Evolutionary conservation across 441 rosid genomes (phyloP).

Genomic region (Hura crepitans): DNA sequence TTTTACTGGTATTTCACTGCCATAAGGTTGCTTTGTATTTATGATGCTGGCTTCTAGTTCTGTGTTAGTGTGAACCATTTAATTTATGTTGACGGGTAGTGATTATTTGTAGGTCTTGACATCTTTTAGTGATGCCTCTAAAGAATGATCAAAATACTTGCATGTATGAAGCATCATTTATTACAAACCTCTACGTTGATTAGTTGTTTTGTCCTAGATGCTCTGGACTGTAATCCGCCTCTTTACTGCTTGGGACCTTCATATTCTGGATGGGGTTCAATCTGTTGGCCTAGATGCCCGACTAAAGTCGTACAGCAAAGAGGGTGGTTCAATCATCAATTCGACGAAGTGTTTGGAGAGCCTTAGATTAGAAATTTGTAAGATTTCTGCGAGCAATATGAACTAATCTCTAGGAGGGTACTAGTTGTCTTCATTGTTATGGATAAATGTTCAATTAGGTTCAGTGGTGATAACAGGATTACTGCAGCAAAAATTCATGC

Average conservation of each 20-base stretch:
- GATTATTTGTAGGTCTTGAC: neutral
- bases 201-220: neutral
- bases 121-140: neutral
- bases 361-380: neutral
- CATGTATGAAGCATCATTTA: neutral
- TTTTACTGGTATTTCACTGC: slow-evolving; percentile 1
- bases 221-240: neutral
- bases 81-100: slow-evolving; percentile 3
- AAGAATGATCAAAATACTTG: neutral
- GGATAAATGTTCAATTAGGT: neutral
- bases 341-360: neutral
- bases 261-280: neutral
- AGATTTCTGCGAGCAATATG: neutral
- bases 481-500: no score
- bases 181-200: neutral
- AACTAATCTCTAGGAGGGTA: neutral
- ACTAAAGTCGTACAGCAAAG: neutral
- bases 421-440: neutral
- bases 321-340: neutral
- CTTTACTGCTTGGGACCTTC: neutral
- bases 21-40: neutral
- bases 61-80: neutral
- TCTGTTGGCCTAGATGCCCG: neutral
- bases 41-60: neutral
- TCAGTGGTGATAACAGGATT: neutral